phyloP scores from a whole-genome alignment of 2,329 filamentous ascomycete species.

The Domatiomyces globalis region DNA sequence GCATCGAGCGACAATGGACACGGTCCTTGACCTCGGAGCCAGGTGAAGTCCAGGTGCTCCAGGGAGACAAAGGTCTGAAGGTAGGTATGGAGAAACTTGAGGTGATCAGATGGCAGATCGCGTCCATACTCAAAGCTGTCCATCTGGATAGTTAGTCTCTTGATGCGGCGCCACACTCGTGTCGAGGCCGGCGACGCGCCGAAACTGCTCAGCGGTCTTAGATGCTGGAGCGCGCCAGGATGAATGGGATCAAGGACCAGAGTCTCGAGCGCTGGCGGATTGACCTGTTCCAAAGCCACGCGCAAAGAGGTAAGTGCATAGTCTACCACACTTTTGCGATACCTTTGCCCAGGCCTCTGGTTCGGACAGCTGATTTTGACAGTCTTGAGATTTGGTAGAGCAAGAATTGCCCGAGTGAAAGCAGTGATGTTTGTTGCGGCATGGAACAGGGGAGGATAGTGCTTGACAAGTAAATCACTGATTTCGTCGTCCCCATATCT shows the following conservation, averaged over 20 bases:
- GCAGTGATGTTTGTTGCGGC: conserved; percentile 75
- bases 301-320: conserved; percentile 78
- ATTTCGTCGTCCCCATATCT: conserved; percentile 71
- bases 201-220: conserved; percentile 60
- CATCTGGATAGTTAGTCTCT: conserved; percentile 56
- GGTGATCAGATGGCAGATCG: conserved; percentile 51
- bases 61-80: conserved; percentile 54
- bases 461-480: conserved; percentile 66
- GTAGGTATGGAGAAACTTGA: conserved; percentile 70
- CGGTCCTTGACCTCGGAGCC: conserved; percentile 58
- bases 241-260: conserved; percentile 63
- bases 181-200: conserved; percentile 59
- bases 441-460: conserved; percentile 81
- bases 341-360: conserved; percentile 53
- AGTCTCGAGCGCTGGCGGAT: conserved; percentile 50
- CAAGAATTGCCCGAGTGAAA: conserved; percentile 60
- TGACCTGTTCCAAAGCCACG: conserved; percentile 64
- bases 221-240: conserved; percentile 59
- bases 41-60: conserved; percentile 60
- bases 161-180: conserved; percentile 64
- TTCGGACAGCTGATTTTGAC: conserved; percentile 64
- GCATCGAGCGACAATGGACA: conserved; percentile 56
- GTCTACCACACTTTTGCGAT: conserved; percentile 66
- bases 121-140: conserved; percentile 53
- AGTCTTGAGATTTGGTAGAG: conserved; percentile 56